These are phyloP conservation scores for Eucalyptus coolabah DNA, from an alignment of 345 rosid genomes.

Conservation along the genomic window DNA sequence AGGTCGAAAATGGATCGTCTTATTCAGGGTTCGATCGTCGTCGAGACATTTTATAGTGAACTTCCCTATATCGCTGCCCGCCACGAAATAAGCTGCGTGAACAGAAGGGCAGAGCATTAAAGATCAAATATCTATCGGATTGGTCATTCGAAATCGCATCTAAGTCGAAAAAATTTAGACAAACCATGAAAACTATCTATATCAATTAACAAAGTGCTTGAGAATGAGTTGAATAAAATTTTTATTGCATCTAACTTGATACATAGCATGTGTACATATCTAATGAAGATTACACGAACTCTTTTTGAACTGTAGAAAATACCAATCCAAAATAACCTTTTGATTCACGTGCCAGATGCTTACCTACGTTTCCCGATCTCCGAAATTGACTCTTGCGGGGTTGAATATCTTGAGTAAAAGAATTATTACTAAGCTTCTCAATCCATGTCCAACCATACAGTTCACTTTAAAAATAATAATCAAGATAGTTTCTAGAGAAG, in stretches of 20 bases:
- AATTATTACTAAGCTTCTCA: neutral
- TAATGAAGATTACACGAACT: neutral
- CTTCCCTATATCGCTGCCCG: conserved; percentile 57
- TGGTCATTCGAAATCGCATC: neutral
- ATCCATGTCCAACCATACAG: neutral
- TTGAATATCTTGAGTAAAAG: neutral
- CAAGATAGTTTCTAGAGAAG: neutral
- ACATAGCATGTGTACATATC: neutral
- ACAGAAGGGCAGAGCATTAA: neutral
- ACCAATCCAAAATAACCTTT: neutral
- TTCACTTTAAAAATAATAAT: neutral
- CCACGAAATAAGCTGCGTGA: conserved; percentile 49
- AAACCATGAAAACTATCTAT: neutral
- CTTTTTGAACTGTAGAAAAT: neutral
- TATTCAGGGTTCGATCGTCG: conserved; percentile 35
- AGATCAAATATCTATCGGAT: neutral
- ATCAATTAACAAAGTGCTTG: neutral
- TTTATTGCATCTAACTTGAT: neutral
- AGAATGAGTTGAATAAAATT: neutral
- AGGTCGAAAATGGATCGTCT: conserved; percentile 49
- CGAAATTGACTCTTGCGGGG: neutral
- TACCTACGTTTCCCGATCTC: neutral
- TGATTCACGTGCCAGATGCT: neutral
- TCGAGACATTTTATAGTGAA: conserved; percentile 44
- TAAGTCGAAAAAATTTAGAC: neutral